Base-by-base conservation (phyloP, 2,329 filamentous ascomycete genomes). In the Cytospora piceicola region DNA sequence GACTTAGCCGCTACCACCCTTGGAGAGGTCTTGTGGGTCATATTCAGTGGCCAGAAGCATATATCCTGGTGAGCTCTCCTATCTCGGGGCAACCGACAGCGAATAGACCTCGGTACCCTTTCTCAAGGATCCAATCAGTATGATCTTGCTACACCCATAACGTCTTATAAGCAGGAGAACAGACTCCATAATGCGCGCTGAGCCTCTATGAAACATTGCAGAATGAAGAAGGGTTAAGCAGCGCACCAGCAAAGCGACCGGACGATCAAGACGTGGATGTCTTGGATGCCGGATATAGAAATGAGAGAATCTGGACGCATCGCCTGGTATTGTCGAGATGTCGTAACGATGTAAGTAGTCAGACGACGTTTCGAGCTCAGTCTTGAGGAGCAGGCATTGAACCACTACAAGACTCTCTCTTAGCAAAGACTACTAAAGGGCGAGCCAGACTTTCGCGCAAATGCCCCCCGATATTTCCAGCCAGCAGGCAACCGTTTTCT, bases 21-120 rank as follows among this genome's bases (percentile, higher is more conserved):
- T n/a, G 52, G 17, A 51, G 27, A 62, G 36, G 39, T 53, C 49
- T 57, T 51, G 61, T 63, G 61, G 61, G 61, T 57, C 61, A 22
- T 39, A 5, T 39, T 49, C 39, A 39, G 60, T 57, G 53, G 32
- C 52, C 60, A 57, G 29, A 57, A 51, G 53, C 53, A 62, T n/a
- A 55, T 54, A 62, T 56, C 60, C 60, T 32, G 24, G 61, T 29
- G 49, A 57, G 60, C 61, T 63, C 22, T 39, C n/a, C 52, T 32
- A 63, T 20, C 53, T 56, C 52, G 59, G 60, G 34, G 34, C 39
- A 15, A 51, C 36, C 52, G 9, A 49, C 49, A 62, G 36, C 60
- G 53, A 53, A 62, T 36, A 32, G 46, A 62, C 60, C 60, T 29
- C 34, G 52, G 53, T 62, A 62, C 39, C 15, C 6, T 20, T 29